Percentiles rank a stretch among this genome's conserved stretches.
Conservation (phyloP, 169 alveolate genomes). For the Perkinsus olseni region DNA sequence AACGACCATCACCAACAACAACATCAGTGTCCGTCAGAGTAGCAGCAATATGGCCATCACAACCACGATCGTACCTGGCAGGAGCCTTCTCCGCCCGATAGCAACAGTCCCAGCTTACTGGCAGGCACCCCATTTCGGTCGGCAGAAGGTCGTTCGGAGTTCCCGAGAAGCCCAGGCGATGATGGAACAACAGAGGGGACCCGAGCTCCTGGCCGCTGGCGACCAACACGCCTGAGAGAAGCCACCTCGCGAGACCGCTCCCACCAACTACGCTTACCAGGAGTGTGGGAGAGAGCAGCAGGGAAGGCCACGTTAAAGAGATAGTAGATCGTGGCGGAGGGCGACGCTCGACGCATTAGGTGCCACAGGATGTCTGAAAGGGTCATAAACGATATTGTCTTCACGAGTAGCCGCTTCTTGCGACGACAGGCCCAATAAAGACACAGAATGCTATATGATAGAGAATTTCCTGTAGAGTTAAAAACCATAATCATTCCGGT, state of each 20-base stretch:
- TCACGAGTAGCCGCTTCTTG: too few species aligned
- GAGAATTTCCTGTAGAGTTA: too few species aligned
- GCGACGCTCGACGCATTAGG: slow-evolving; percentile 43
- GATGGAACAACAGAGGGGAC: slow-evolving; percentile 63
- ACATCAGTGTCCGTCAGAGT: slow-evolving; percentile 51
- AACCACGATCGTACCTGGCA: slow-evolving; percentile 43
- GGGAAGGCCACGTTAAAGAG: slow-evolving; percentile 64
- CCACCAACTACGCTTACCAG: slow-evolving; percentile 34
- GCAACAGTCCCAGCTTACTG: slow-evolving; percentile 37
- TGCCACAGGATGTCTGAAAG: background rate
- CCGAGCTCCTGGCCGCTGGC: slow-evolving; percentile 80
- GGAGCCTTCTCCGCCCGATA: background rate
- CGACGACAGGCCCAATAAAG: too few species aligned
- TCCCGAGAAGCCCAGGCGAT: slow-evolving; percentile 82
- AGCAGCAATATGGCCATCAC: slow-evolving; percentile 68
- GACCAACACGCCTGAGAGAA: background rate
- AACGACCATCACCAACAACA: slow-evolving; percentile 41
- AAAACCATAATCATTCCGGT: too few species aligned
- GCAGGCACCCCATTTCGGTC: slow-evolving; percentile 67
- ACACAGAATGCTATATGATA: too few species aligned
- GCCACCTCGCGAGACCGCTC: background rate
- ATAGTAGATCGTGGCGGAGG: slow-evolving; percentile 59
- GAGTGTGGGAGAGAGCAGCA: slow-evolving; percentile 62
- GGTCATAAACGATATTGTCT: too few species aligned
- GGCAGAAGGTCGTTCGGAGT: slow-evolving; percentile 85